phyloP scores from a whole-genome alignment of 2,329 filamentous ascomycete species.

The Aspergillus sp. region DNA sequence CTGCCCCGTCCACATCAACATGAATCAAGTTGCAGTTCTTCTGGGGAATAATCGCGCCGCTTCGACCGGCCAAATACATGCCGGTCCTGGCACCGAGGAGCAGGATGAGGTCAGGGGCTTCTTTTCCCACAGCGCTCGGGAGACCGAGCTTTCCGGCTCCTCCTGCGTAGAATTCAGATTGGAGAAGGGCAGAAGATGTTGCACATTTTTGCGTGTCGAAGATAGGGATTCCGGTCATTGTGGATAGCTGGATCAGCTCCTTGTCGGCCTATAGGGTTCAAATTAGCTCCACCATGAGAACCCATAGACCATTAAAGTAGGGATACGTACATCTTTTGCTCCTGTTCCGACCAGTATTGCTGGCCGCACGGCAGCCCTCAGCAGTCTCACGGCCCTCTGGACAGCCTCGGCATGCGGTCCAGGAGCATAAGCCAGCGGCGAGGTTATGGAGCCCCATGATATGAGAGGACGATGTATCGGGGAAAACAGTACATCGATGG shows the following conservation, averaged over 20 bases:
- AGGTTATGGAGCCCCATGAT: slow-evolving; percentile 41
- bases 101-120: slow-evolving; percentile 41
- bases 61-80: slow-evolving; percentile 39
- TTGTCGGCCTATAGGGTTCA: slow-evolving; percentile 20
- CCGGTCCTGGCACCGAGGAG: slow-evolving; percentile 43
- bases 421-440: slow-evolving; percentile 30
- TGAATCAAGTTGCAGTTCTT: slow-evolving; percentile 38
- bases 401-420: slow-evolving; percentile 37
- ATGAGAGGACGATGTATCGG: slow-evolving; percentile 37
- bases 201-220: slow-evolving; percentile 36
- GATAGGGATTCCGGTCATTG: slow-evolving; percentile 36
- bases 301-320: background rate
- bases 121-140: slow-evolving; percentile 23
- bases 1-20: slow-evolving; percentile 42
- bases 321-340: slow-evolving; percentile 13
- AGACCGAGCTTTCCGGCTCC: slow-evolving; percentile 33
- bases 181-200: slow-evolving; percentile 25
- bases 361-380: slow-evolving; percentile 36
- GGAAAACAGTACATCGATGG: slow-evolving; percentile 36
- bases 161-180: slow-evolving; percentile 31
- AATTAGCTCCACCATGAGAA: slow-evolving; percentile 9
- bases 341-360: slow-evolving; percentile 45
- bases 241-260: slow-evolving; percentile 31
- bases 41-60: slow-evolving; percentile 38
- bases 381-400: slow-evolving; percentile 28